Base-by-base conservation (phyloP, 352 stramenopile genomes). In the Achlya hypogyna region DNA sequence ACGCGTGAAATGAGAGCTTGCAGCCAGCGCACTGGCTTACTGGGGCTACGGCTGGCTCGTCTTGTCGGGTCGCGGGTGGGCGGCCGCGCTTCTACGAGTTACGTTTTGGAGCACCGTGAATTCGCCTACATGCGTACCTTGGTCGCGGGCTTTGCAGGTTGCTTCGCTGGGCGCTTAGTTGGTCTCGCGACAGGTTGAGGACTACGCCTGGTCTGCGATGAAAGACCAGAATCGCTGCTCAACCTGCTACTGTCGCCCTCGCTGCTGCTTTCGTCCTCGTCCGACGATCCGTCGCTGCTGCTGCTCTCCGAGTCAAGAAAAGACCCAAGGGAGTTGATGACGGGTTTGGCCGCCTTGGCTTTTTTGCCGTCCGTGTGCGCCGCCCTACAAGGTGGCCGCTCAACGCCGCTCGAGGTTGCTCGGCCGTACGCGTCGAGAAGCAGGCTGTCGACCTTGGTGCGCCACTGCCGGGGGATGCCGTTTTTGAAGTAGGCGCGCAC, bases 401-500 rank as follows among this genome's bases (percentile, higher is more conserved):
- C 27, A 3, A 58, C 31, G 25, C 18, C 18, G 22, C 22, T 8
- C 16, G 32, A 20, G 29, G 20, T 32, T 35, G 23, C 20, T 22
- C 22, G 25, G 2, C 20, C n/a, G n/a, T 23, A 34, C 52, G 27
- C 22, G 28, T 16, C 34, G 54, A 64, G 10, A 20, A 25, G 31
- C 8, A 47, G 12, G 18, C 23, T 45, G 2, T 10, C 25, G 2
- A 64, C 18, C n/a, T 51, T 64, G 54, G 22, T 27, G n/a, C 22
- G n/a, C 54, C 54, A 64, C 18, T 25, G 23, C 35, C 31, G 23
- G 22, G 54, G 54, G 16, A 64, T 64, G 34, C 54, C 54, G 4
- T 49, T 8, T 16, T 23, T 29, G 27, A 64, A 64, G n/a, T 51
- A 31, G 20, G 25, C 4, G 51, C 22, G 22, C 10, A 58, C 51